phyloP scores from a whole-genome alignment of 805 yeast genomes.

The Starmerella stellata region DNA sequence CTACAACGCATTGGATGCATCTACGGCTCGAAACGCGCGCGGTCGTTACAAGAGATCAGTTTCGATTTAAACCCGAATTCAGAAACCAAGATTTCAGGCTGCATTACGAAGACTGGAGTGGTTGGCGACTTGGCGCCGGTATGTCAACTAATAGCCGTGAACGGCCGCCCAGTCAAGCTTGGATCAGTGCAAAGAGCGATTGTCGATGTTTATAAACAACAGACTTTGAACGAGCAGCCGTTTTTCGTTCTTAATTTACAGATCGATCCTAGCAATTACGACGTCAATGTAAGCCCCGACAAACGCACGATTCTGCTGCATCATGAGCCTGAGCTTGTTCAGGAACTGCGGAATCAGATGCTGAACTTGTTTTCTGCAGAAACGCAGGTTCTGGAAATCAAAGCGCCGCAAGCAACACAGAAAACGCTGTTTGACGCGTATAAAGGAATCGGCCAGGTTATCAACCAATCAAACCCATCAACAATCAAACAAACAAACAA shows the following conservation, averaged over 20 bases:
- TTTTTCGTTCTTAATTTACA: slow-evolving; percentile 43
- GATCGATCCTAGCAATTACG: slow-evolving; percentile 33
- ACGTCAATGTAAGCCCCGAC: slow-evolving; percentile 84
- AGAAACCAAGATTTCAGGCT: slow-evolving; percentile 38
- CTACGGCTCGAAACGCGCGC: slow-evolving; percentile 49
- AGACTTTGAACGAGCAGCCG: slow-evolving; percentile 59
- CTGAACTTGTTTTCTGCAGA: slow-evolving; percentile 29
- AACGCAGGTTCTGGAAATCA: slow-evolving; percentile 25
- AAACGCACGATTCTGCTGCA: slow-evolving; percentile 56
- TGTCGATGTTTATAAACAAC: slow-evolving; percentile 56
- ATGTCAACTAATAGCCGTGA: slow-evolving; percentile 58
- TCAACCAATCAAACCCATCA: no score
- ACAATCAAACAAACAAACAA: no score
- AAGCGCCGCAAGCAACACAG: neutral
- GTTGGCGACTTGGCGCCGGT: slow-evolving; percentile 55
- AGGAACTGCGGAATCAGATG: slow-evolving; percentile 36
- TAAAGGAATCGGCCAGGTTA: neutral
- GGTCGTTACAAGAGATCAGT: slow-evolving; percentile 38
- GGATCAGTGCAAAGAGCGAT: slow-evolving; percentile 38
- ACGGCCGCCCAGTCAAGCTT: slow-evolving; percentile 53
- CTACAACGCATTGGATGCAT: slow-evolving; percentile 43
- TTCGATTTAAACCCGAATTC: slow-evolving; percentile 14
- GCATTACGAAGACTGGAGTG: slow-evolving; percentile 61
- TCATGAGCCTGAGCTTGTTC: slow-evolving; percentile 43
- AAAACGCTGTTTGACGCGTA: neutral